A percentile compares a stretch with the other conserved stretches of the same genome.
phyloP scores from a whole-genome alignment of 495 filamentous ascomycete species.

The Parmelia sp. region DNA sequence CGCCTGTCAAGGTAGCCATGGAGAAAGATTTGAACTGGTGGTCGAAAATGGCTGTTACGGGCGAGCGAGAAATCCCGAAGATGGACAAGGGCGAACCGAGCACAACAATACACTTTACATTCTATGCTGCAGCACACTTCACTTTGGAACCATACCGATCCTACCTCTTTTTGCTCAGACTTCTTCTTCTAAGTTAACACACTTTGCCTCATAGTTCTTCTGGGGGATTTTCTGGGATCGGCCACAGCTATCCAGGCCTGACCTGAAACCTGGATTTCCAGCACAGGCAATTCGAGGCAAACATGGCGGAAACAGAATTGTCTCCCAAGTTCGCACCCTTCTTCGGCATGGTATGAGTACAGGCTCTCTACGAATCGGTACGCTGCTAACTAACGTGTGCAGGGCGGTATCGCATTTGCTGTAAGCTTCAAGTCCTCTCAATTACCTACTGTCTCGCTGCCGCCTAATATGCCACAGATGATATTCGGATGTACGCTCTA shows the following conservation, averaged over 20 bases:
- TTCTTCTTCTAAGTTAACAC: neutral
- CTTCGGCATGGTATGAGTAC: constrained; percentile 80
- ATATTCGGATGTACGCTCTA: constrained; percentile 76
- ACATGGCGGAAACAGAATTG: constrained; percentile 60
- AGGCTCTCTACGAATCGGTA: constrained; percentile 8
- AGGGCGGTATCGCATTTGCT: constrained; percentile 85
- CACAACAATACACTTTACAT: constrained; percentile 4
- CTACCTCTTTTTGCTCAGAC: neutral
- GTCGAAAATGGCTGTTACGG: constrained; percentile 6
- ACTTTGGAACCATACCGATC: neutral
- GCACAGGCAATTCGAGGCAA: constrained; percentile 25
- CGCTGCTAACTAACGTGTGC: constrained; percentile 23
- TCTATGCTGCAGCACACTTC: neutral
- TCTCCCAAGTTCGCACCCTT: constrained; percentile 93
- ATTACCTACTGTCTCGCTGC: constrained; percentile 24
- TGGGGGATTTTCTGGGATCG: neutral
- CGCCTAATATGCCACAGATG: constrained; percentile 45
- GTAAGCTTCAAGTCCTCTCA: constrained; percentile 52
- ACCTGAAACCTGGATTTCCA: neutral
- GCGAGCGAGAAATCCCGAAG: constrained; percentile 14
- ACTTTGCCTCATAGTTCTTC: neutral
- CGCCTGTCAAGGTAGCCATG: neutral
- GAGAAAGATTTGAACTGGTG: neutral
- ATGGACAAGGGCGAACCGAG: constrained; percentile 14
- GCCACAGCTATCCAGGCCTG: neutral